Percentiles rank a stretch among this genome's conserved stretches.
Evolutionary conservation across 306 rosid species (phyloP).

Genomic region (Cucurbita moschata): DNA sequence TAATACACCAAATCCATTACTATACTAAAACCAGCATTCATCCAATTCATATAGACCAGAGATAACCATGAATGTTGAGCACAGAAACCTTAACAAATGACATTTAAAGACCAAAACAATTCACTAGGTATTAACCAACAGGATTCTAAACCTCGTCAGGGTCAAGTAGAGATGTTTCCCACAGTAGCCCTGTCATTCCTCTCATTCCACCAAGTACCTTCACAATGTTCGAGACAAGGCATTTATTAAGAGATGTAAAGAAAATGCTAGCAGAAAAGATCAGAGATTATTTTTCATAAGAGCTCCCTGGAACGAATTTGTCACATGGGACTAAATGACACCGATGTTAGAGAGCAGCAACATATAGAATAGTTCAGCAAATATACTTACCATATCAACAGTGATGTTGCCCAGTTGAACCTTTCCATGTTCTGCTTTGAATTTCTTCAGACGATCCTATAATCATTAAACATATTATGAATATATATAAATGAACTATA

Average conservation of each 20-base stretch:
- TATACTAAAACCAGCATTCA: not conserved
- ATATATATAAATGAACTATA: not conserved
- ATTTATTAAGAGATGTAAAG: not conserved
- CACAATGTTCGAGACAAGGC: slow-evolving; percentile 1
- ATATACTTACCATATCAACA: slow-evolving; percentile 70
- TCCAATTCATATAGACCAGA: not conserved
- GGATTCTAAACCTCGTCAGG: slow-evolving; percentile 73
- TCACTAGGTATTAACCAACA: not conserved
- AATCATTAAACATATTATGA: not conserved
- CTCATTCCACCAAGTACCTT: slow-evolving; percentile 99
- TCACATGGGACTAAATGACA: not conserved
- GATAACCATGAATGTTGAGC: not conserved
- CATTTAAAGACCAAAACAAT: not conserved
- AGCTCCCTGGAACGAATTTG: not conserved
- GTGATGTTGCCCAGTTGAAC: slow-evolving; percentile 79
- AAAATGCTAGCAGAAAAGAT: not conserved
- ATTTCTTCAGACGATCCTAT: slow-evolving; percentile 85
- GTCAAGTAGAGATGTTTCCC: slow-evolving; percentile 93
- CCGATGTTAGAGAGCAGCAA: not conserved
- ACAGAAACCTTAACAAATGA: not conserved
- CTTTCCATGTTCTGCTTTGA: slow-evolving; percentile 64
- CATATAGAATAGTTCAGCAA: not conserved
- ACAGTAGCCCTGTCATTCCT: slow-evolving; percentile 91
- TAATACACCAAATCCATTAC: slow-evolving; percentile 9
- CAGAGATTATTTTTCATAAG: not conserved